Base-by-base conservation (phyloP, 192 early-diverging fungal species). In the Haplosporangium gracile region DNA sequence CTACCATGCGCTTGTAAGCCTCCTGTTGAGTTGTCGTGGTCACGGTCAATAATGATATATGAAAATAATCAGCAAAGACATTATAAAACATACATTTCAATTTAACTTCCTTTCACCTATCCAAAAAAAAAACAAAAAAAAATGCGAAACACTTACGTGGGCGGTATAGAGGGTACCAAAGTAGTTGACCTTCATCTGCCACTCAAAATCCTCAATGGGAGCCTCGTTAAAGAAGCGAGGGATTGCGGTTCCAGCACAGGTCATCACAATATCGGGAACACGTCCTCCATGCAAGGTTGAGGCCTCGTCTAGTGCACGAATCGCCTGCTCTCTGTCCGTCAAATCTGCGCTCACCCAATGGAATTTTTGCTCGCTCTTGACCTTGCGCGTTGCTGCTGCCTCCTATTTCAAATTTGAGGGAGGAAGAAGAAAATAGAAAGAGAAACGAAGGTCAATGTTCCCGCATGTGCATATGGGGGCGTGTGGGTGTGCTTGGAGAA, bases 211-310 rank as follows among this genome's bases (percentile, higher is more conserved):
- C 26, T 88, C 85, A 51, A 92, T 79, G 7, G 70, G 75, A 65
- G 94, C 92, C 45, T 96, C 95, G 24, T 94, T 60, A 80, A 96
- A 96, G 43, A 95, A 71, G 16, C 93, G 92, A 32, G 95, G 95
- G 63, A 78, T 81, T 16, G 90, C 26, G 8, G 71, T 89, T 87
- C 93, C 93, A 15, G 93, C 92, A 87, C 91, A 93, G 60, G 86
- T 72, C 75, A 91, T 90, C 55, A 94, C 88, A 74, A 90, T 82
- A 49, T 92, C 90, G n/a, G 93, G 92, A 38, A 92, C 88, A 2
- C 82, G 85, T 43, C 89, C 88, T 57, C 90, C 88, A 65, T 91
- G 90, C 36, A 89, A 85, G 1, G 77, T 77, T 8, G 90, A 89
- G 24, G 93, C 94, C 77, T 91, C 90, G 55, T 90, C 89, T 55